These are phyloP conservation scores for Phallus indusiatus DNA, from an alignment of 768 basidiomycete species.

Conservation along the genomic window DNA sequence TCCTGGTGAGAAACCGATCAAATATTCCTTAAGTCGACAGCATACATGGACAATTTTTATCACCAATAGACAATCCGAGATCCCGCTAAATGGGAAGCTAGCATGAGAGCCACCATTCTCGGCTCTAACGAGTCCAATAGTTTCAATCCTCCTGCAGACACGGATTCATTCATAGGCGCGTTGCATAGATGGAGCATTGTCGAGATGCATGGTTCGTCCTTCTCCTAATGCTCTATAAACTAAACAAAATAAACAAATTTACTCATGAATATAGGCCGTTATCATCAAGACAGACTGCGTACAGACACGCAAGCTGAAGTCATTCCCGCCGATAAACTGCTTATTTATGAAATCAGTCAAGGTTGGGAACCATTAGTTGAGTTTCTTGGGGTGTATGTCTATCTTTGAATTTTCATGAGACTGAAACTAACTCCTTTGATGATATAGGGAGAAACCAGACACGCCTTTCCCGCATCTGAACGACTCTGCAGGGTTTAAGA, in stretches of 20 bases:
- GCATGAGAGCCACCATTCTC: background rate
- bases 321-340: background rate
- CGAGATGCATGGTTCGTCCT: too few species aligned
- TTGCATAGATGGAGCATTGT: too few species aligned
- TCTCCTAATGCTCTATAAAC: too few species aligned
- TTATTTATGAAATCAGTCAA: slow-evolving; percentile 3
- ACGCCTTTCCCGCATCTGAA: background rate
- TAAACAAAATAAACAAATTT: too few species aligned
- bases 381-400: background rate
- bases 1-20: background rate
- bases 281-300: background rate
- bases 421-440: background rate
- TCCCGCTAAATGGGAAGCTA: slow-evolving; percentile 1
- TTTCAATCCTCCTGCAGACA: too few species aligned
- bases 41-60: background rate
- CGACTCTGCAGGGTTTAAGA: background rate
- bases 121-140: too few species aligned
- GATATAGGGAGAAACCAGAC: background rate
- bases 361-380: slow-evolving; percentile 3
- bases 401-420: background rate
- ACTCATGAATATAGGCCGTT: background rate
- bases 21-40: background rate
- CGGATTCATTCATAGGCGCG: too few species aligned
- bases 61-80: background rate
- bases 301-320: background rate